Conservation (phyloP, 768 basidiomycete species). For the Rhodotorula graminis region DNA sequence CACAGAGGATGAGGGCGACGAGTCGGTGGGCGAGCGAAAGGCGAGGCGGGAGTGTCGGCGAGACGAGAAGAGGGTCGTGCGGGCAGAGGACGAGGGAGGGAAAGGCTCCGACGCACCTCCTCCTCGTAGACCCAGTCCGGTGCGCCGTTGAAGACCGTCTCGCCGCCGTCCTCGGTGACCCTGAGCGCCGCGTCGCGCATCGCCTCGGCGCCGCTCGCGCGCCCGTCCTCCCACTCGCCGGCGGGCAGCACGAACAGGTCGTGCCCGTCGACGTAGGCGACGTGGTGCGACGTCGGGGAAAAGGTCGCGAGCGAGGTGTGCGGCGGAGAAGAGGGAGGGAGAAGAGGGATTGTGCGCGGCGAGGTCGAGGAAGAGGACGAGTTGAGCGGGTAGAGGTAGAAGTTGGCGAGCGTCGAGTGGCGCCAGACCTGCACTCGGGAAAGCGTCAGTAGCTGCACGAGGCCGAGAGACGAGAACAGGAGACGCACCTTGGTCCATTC, state of each 20-base stretch:
- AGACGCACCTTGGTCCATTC: slow-evolving; percentile 62
- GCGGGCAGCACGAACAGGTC: slow-evolving; percentile 68
- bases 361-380: slow-evolving; percentile 53
- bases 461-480: not conserved
- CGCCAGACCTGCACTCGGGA: slow-evolving; percentile 75
- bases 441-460: slow-evolving; percentile 36
- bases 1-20: not conserved
- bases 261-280: slow-evolving; percentile 80
- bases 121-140: slow-evolving; percentile 98
- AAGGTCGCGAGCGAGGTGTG: slow-evolving; percentile 65
- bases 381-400: slow-evolving; percentile 78
- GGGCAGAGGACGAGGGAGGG: not conserved
- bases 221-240: not conserved
- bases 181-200: slow-evolving; percentile 52
- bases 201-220: slow-evolving; percentile 1
- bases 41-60: too few species aligned
- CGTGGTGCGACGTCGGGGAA: slow-evolving; percentile 73
- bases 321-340: slow-evolving; percentile 55
- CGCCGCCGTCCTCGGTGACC: slow-evolving; percentile 73
- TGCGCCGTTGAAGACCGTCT: slow-evolving; percentile 84
- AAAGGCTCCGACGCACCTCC: slow-evolving; percentile 54
- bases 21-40: too few species aligned
- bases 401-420: slow-evolving; percentile 81
- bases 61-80: too few species aligned
- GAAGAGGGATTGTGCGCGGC: slow-evolving; percentile 61